Evolutionary conservation across 1,139 yeast genomes (phyloP), one percentile per base, ranked within the genome.

Genomic region (Lodderomyces jiufengensis): DNA sequence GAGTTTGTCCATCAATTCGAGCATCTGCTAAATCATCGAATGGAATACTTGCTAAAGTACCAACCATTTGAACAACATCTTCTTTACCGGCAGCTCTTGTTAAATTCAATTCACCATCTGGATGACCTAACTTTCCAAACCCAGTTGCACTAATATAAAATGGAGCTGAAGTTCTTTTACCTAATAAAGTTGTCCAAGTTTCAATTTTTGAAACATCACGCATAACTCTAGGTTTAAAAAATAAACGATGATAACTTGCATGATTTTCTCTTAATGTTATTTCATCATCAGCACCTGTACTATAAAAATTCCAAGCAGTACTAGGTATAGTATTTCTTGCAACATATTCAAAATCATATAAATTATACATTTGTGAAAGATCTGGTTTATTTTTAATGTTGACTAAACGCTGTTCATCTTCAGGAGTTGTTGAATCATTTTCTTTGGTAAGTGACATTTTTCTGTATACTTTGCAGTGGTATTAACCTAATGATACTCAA

Each of bases 271-370:
- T 73, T 55, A 86, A 58, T 2, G 95, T 76, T 47, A 90, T 78
- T 62, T 90, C 97, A 58, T 90, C 97, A 57, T 90, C 97, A 29
- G 94, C 75, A 7, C 95, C 97, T 25, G 94, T 80, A 2, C 95
- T 82, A 56, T 87, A 90, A 60, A 90, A 90, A 9, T 90, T 90
- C 92, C 96, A 85, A 0, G 94, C 96, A 12, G 80, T 75, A 44
- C 78, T 79, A 28, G 84, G 76, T 72, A 90, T 58, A 7, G 62
- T 56, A 45, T 79, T 76, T 37, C 88, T 73, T 2, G 97, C 97
- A 32, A 90, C 79, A 49, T 75, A 75, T 57, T 90, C 97, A 52
- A 90, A 88, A 56, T 86, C 95, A 44, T 76, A 75, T 44, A 84
- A 52, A 51, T 85, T 86, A 59, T 78, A 80, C 44, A 84, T 73